A percentile compares a stretch with the other conserved stretches of the same genome.
Conservation (phyloP, 164 flowering plant species). For the Sedum album region DNA sequence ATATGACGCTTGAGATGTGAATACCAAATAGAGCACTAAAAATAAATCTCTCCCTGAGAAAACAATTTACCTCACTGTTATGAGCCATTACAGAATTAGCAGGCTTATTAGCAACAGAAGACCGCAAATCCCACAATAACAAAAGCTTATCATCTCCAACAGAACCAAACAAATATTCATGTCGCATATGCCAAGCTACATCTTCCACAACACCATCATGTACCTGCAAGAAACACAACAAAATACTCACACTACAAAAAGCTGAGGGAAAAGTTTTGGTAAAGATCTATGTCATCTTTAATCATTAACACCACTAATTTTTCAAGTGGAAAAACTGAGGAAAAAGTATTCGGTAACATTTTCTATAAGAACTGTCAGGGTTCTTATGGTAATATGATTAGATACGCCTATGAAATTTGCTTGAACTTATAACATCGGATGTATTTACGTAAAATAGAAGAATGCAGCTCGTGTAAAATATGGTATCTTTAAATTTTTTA, state of each 20-base stretch:
- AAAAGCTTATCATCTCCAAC: constrained; percentile 93
- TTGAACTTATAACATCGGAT: too few species aligned
- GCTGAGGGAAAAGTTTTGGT: too few species aligned
- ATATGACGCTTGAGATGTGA: too few species aligned
- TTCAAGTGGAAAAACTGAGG: too few species aligned
- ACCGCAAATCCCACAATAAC: constrained; percentile 81
- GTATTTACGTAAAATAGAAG: too few species aligned
- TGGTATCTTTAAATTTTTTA: too few species aligned
- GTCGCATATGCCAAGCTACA: constrained; percentile 97
- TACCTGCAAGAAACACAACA: constrained; percentile 30
- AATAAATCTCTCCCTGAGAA: too few species aligned
- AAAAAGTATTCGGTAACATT: too few species aligned
- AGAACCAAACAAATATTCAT: constrained; percentile 90
- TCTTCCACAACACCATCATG: constrained; percentile 99
- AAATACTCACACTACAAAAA: background rate
- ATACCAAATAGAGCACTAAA: background rate
- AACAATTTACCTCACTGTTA: constrained; percentile 67
- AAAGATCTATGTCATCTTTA: too few species aligned
- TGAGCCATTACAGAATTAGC: constrained; percentile 82
- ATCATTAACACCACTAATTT: background rate
- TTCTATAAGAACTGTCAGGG: too few species aligned
- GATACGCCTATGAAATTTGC: background rate
- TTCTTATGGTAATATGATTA: too few species aligned
- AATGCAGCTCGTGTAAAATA: too few species aligned
- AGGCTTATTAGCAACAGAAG: constrained; percentile 59